phyloP scores from a whole-genome alignment of 306 rosid genomes.

The Casuarina cunninghamiana region DNA sequence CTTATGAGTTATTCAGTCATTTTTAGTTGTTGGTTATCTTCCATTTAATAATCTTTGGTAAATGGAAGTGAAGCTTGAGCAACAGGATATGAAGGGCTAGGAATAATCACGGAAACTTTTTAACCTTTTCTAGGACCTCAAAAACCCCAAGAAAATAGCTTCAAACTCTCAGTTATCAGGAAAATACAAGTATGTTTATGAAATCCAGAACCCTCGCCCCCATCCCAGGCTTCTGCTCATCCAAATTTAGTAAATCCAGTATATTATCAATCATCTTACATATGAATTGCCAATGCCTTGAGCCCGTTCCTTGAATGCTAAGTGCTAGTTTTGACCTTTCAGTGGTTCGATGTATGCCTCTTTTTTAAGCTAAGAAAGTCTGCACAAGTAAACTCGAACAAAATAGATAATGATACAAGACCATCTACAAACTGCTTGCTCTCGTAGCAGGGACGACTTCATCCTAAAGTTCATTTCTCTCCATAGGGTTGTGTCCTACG shows the following conservation, averaged over 20 bases:
- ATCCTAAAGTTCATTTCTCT: not conserved
- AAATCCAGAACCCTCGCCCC: not conserved
- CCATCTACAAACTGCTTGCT: not conserved
- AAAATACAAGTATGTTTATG: not conserved
- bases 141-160: not conserved
- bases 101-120: not conserved
- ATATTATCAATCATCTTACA: not conserved
- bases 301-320: not conserved
- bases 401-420: not conserved
- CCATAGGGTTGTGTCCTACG: not conserved
- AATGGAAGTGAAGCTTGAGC: slow-evolving; percentile 2
- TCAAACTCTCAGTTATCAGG: not conserved
- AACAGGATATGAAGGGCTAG: slow-evolving; percentile 1
- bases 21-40: not conserved
- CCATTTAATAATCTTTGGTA: not conserved
- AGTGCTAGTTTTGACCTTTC: not conserved
- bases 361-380: not conserved
- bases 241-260: not conserved
- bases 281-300: not conserved
- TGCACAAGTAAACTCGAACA: not conserved
- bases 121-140: not conserved
- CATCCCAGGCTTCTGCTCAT: not conserved
- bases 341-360: not conserved
- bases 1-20: not conserved
- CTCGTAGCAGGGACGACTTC: not conserved